Percentiles rank a stretch among this genome's conserved stretches.
phyloP scores from a whole-genome alignment of 345 rosid genomes.

The Punica granatum region DNA sequence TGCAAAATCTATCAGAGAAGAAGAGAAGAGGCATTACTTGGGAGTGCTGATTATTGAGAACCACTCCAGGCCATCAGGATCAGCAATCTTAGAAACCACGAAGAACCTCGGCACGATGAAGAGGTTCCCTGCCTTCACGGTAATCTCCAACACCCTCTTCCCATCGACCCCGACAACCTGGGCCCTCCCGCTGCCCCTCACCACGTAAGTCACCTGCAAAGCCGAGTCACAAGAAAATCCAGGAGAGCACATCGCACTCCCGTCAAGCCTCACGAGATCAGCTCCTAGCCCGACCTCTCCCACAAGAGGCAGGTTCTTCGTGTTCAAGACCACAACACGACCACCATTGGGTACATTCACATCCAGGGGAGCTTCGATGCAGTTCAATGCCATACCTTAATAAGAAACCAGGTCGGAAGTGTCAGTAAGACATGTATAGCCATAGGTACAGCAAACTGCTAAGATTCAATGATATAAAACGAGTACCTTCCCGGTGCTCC shows the following conservation, averaged over 20 bases:
- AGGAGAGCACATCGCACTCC: constrained; percentile 88
- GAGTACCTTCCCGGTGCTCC: constrained; percentile 51
- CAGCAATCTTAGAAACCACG: constrained; percentile 75
- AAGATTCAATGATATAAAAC: constrained; percentile 16
- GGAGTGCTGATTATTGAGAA: constrained; percentile 91
- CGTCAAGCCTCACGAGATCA: constrained; percentile 73
- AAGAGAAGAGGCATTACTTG: constrained; percentile 32
- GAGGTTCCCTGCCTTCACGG: constrained; percentile 57
- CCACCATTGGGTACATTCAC: constrained; percentile 73
- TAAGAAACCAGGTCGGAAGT: not conserved
- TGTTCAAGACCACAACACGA: constrained; percentile 75
- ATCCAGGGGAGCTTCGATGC: constrained; percentile 78
- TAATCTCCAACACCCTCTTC: constrained; percentile 59
- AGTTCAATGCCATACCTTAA: constrained; percentile 25
- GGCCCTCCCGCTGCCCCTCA: constrained; percentile 68
- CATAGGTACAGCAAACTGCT: not conserved
- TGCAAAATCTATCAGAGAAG: not conserved
- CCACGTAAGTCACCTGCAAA: constrained; percentile 71
- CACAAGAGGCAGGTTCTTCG: constrained; percentile 76
- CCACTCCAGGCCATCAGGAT: constrained; percentile 80
- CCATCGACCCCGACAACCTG: constrained; percentile 77
- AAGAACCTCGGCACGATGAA: constrained; percentile 89
- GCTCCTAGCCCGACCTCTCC: constrained; percentile 87
- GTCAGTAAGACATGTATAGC: too few species aligned
- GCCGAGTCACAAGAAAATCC: constrained; percentile 96